phyloP scores from a whole-genome alignment of 805 yeast genomes.

The Teunomyces lycoperdinae region DNA sequence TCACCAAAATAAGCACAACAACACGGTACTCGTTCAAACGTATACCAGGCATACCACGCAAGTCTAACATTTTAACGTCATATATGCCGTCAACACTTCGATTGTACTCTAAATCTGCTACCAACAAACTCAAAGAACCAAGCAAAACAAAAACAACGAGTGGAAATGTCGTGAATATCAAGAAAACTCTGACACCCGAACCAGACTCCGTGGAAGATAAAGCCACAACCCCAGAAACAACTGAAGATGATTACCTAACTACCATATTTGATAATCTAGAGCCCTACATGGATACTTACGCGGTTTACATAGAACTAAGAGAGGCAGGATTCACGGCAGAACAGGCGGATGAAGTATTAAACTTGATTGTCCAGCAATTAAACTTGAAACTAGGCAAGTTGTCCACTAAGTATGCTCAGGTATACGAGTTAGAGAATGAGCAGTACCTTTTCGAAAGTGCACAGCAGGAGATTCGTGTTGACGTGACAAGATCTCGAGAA shows the following conservation, averaged over 20 bases:
- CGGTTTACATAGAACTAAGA: slow-evolving; percentile 51
- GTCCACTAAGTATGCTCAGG: slow-evolving; percentile 46
- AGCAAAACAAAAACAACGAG: too few species aligned
- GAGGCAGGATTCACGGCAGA: slow-evolving; percentile 56
- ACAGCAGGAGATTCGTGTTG: slow-evolving; percentile 79
- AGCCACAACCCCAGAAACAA: slow-evolving; percentile 5
- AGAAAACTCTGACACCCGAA: not conserved
- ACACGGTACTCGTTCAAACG: not conserved
- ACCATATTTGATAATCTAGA: slow-evolving; percentile 56
- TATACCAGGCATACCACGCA: not conserved
- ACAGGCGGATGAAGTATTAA: slow-evolving; percentile 61
- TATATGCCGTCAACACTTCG: not conserved
- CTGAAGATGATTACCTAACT: slow-evolving; percentile 37
- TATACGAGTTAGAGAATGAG: slow-evolving; percentile 80
- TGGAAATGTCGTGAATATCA: not conserved
- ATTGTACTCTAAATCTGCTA: not conserved
- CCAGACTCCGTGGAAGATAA: not conserved
- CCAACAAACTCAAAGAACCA: not conserved
- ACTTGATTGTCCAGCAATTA: slow-evolving; percentile 43
- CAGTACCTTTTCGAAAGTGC: slow-evolving; percentile 89
- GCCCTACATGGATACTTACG: slow-evolving; percentile 47
- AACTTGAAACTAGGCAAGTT: slow-evolving; percentile 43
- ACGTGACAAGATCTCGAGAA: slow-evolving; percentile 70
- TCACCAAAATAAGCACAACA: not conserved
- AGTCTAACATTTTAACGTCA: not conserved